phyloP scores from a whole-genome alignment of 2,329 filamentous ascomycete species.

The Diaporthe sp. region DNA sequence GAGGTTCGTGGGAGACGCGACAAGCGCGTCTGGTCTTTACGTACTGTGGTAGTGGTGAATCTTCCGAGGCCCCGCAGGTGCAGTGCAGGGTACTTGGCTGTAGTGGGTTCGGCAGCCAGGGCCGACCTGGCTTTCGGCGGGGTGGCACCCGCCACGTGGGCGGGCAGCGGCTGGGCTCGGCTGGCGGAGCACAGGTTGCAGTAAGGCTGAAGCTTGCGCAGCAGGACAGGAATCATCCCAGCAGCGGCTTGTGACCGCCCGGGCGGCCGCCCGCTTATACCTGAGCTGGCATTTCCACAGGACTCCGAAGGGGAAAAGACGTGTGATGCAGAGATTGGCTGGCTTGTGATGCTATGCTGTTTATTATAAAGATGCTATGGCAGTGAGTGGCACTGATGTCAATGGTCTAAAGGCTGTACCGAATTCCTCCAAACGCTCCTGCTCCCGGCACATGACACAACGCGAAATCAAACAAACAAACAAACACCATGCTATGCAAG shows the following conservation, averaged over 20 bases:
- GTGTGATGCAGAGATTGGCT: conserved; percentile 18
- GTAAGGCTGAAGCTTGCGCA: neutral
- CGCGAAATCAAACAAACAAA: neutral
- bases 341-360: neutral
- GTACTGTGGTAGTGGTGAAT: neutral
- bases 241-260: conserved; percentile 14
- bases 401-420: neutral
- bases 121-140: neutral
- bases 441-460: neutral
- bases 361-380: conserved; percentile 14
- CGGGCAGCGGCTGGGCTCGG: neutral
- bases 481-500: conserved; percentile 31
- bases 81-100: neutral
- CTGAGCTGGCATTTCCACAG: neutral
- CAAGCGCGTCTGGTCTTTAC: neutral
- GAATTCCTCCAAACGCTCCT: neutral
- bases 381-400: conserved; percentile 5
- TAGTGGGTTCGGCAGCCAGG: neutral
- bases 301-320: neutral
- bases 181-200: conserved; percentile 8
- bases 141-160: conserved; percentile 8
- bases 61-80: neutral
- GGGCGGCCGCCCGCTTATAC: conserved; percentile 13
- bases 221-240: conserved; percentile 15
- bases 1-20: conserved; percentile 6